Percentiles rank a stretch among this genome's conserved stretches.
Conservation (phyloP, 2,329 filamentous ascomycete species). For the Xylaria hypoxylon region DNA sequence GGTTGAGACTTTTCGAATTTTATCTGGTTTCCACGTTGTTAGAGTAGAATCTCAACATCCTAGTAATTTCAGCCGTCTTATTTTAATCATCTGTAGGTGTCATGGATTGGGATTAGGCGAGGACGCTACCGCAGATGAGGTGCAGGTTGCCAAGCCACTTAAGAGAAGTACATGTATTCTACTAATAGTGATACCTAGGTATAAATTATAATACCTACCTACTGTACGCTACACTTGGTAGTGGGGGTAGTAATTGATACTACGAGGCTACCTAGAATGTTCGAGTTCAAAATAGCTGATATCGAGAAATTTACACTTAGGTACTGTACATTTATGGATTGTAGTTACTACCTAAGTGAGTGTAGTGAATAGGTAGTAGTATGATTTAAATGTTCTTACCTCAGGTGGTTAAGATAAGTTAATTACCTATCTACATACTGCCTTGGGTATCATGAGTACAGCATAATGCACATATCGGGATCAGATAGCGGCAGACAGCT, state of each 20-base stretch:
- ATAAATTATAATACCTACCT: too few relatives aligned
- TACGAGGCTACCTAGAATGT: background rate
- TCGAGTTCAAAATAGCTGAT: constrained; percentile 8
- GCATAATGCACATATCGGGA: constrained; percentile 1
- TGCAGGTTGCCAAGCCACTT: constrained; percentile 28
- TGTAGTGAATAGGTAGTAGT: too few relatives aligned
- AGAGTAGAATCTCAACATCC: constrained; percentile 21
- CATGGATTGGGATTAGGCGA: constrained; percentile 26
- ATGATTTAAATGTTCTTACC: too few relatives aligned
- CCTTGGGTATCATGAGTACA: background rate
- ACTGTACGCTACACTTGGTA: too few relatives aligned
- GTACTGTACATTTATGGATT: too few relatives aligned
- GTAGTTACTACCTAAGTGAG: too few relatives aligned
- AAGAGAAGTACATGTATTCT: background rate
- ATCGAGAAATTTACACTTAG: constrained; percentile 5
- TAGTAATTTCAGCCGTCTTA: constrained; percentile 33
- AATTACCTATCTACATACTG: constrained; percentile 1
- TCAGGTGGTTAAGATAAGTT: constrained; percentile 5
- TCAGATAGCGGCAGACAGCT: constrained; percentile 1
- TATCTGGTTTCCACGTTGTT: constrained; percentile 17
- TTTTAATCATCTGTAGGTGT: constrained; percentile 32
- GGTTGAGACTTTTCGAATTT: constrained; percentile 3
- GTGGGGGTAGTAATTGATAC: background rate
- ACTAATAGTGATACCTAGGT: too few relatives aligned
- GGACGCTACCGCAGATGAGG: constrained; percentile 31